Evolutionary conservation across 305 asterid species (phyloP).

Genomic region (Stenogyne calaminthoides): DNA sequence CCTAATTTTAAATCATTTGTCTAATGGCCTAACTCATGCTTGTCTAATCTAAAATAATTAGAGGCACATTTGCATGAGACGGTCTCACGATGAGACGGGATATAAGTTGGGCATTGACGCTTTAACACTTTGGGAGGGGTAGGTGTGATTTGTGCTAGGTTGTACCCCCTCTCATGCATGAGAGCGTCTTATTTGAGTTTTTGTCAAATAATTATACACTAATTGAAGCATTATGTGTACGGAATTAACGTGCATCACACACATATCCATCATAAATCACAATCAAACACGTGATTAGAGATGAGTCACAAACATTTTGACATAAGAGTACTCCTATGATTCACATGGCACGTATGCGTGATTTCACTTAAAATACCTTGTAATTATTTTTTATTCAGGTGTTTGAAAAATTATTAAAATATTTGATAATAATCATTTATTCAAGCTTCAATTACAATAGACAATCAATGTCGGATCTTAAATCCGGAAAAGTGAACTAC

Average conservation of each 20-base stretch:
- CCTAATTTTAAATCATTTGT: background rate
- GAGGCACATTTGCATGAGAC: too few species aligned
- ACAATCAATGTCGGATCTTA: background rate
- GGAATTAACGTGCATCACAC: background rate
- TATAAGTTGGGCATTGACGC: too few species aligned
- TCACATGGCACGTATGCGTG: background rate
- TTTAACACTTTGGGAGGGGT: too few species aligned
- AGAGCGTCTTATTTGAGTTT: too few species aligned
- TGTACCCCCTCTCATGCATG: too few species aligned
- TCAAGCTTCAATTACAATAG: background rate
- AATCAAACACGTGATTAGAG: slow-evolving; percentile 18
- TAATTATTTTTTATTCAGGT: background rate
- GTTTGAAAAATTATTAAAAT: background rate
- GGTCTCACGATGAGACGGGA: too few species aligned
- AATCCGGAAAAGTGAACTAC: background rate
- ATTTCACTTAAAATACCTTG: background rate
- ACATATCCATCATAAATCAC: background rate
- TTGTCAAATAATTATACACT: background rate
- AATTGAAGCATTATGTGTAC: background rate
- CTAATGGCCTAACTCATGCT: background rate
- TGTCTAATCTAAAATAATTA: background rate
- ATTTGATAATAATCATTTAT: too few species aligned
- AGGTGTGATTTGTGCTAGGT: too few species aligned
- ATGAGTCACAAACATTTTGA: background rate
- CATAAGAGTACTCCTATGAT: background rate